These are phyloP conservation scores for Myotisia sp. DNA, from an alignment of 2,329 filamentous ascomycete species.

Conservation along the genomic window DNA sequence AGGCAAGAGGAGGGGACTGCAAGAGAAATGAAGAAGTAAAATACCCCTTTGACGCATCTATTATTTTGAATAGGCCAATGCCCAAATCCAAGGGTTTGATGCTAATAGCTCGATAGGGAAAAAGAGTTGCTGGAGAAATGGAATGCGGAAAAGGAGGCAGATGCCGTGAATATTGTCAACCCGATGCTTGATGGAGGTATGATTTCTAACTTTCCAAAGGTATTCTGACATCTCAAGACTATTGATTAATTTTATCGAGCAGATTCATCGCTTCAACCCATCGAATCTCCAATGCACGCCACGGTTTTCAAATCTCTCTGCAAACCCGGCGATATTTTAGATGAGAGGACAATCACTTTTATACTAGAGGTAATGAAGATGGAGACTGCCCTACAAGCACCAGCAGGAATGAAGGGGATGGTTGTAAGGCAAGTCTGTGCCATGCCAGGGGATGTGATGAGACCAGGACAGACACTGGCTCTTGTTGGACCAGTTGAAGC, in stretches of 20 bases:
- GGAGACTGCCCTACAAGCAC: no score
- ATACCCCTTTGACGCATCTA: no score
- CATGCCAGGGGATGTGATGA: no score
- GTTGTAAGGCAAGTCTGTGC: no score
- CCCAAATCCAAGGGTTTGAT: no score
- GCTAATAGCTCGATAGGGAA: slow-evolving; percentile 24
- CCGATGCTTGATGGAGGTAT: slow-evolving; percentile 22
- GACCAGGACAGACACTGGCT: no score
- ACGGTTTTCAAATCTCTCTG: slow-evolving; percentile 42
- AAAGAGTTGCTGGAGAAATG: slow-evolving; percentile 24
- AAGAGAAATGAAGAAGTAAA: slow-evolving; percentile 35
- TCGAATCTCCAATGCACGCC: slow-evolving; percentile 35
- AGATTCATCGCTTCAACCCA: slow-evolving; percentile 24
- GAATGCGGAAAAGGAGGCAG: slow-evolving; percentile 32
- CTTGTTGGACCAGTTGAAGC: no score
- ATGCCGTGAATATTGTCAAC: slow-evolving; percentile 38
- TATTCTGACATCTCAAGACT: background rate
- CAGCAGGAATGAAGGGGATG: no score
- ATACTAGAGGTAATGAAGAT: slow-evolving; percentile 46
- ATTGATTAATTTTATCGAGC: no score
- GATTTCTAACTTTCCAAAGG: background rate
- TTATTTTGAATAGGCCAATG: no score
- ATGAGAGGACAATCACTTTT: slow-evolving; percentile 30
- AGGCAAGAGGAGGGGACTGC: slow-evolving; percentile 35
- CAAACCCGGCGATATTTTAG: slow-evolving; percentile 29